These are phyloP conservation scores for Pythium sukuiense DNA, from an alignment of 352 stramenopile species.

Conservation along the genomic window DNA sequence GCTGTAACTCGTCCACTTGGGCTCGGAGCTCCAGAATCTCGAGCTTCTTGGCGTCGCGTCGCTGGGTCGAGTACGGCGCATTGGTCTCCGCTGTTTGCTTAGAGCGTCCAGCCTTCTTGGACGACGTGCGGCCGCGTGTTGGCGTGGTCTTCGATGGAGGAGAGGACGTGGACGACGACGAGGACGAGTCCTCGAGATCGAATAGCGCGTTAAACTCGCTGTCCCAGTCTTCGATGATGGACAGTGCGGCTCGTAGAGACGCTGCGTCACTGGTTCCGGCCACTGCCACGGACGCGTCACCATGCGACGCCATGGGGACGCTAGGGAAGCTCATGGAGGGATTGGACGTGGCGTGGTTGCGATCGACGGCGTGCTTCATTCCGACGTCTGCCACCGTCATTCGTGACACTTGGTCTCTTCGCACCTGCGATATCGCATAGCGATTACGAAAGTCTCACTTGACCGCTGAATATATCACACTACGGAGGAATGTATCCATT, in stretches of 20 bases:
- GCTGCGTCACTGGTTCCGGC: constrained; percentile 1
- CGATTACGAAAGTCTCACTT: neutral
- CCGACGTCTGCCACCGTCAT: neutral
- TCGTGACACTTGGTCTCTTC: neutral
- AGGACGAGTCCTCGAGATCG: constrained; percentile 3
- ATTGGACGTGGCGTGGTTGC: neutral
- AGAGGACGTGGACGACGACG: neutral
- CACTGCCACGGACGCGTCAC: neutral
- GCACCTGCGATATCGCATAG: neutral
- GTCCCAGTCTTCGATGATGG: constrained; percentile 23
- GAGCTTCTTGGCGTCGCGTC: neutral
- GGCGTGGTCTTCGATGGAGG: neutral
- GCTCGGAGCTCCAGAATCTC: neutral
- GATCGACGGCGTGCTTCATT: neutral
- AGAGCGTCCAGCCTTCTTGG: neutral
- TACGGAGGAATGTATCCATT: neutral
- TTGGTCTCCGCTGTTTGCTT: neutral
- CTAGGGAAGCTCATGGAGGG: neutral
- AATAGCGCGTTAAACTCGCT: constrained; percentile 20
- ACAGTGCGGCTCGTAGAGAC: constrained; percentile 18
- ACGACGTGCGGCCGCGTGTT: neutral
- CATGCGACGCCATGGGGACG: neutral
- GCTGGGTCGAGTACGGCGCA: neutral
- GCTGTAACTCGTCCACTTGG: neutral
- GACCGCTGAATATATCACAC: neutral